Percentiles rank a stretch among this genome's conserved stretches.
Conservation (phyloP, 148 eudicot genomes). For the Rhododendron ferrugineum region DNA sequence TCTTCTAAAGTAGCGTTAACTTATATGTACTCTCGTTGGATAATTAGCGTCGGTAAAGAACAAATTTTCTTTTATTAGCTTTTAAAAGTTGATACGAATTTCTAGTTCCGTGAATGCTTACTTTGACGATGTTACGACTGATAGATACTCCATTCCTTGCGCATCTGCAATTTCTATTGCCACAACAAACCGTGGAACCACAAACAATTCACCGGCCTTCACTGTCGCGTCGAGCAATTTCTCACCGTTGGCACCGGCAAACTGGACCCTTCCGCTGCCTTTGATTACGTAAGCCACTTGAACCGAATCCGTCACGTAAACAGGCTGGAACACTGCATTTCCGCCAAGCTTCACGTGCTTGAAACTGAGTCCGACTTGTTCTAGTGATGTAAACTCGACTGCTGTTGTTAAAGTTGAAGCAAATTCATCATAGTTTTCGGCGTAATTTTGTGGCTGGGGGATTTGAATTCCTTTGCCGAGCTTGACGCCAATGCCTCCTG, state of each 20-base stretch:
- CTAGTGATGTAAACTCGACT: constrained; percentile 4
- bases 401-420: not conserved
- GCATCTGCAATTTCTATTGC: constrained; percentile 20
- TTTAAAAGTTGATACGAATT: not conserved
- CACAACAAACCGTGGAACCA: constrained; percentile 35
- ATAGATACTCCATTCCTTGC: constrained; percentile 35
- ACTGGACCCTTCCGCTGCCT: constrained; percentile 40
- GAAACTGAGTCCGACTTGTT: constrained; percentile 22
- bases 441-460: constrained; percentile 9
- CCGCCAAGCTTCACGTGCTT: constrained; percentile 21
- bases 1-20: not conserved
- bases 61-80: not conserved
- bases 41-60: no score
- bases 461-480: constrained; percentile 8
- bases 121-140: constrained; percentile 36
- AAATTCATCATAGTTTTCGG: not conserved
- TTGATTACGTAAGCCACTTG: constrained; percentile 26
- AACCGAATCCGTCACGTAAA: constrained; percentile 22
- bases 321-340: constrained; percentile 22
- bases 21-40: no score
- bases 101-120: constrained; percentile 9
- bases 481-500: constrained; percentile 15
- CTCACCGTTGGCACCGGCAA: constrained; percentile 30
- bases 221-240: constrained; percentile 20
- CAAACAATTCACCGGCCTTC: constrained; percentile 29